Percentiles rank a stretch among this genome's conserved stretches.
phyloP scores from a whole-genome alignment of 805 yeast genomes.

The Pichia scutulata region DNA sequence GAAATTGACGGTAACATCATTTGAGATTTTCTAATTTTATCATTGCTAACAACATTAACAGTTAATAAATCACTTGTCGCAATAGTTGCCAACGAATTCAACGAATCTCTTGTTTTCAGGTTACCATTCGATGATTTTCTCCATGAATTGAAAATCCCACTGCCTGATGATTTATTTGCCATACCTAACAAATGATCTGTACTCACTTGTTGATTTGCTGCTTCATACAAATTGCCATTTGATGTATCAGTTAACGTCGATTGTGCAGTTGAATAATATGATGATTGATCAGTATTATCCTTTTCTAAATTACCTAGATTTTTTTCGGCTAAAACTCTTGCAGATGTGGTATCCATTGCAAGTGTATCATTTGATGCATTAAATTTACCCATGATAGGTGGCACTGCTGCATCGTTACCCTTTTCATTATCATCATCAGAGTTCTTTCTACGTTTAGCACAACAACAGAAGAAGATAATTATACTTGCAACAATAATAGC shows the following conservation, averaged over 20 bases:
- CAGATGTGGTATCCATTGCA: conserved; percentile 3
- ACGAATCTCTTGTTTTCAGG: conserved; percentile 53
- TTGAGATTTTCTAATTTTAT: conserved; percentile 32
- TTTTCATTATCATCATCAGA: conserved; percentile 25
- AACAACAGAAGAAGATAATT: conserved; percentile 49
- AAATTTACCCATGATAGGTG: conserved; percentile 29
- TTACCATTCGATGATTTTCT: conserved; percentile 33
- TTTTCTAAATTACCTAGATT: conserved; percentile 44
- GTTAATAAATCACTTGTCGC: conserved; percentile 78
- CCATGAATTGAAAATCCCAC: conserved; percentile 51
- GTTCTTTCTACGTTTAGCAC: conserved; percentile 35
- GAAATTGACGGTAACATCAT: conserved; percentile 9
- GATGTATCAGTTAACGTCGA: conserved; percentile 45
- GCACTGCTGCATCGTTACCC: conserved; percentile 6
- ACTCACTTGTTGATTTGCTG: conserved; percentile 25
- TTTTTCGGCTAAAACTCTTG: conserved; percentile 37
- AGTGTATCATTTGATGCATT: conserved; percentile 5
- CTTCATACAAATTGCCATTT: conserved; percentile 5
- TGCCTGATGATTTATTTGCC: not conserved
- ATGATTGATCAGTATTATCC: conserved; percentile 20
- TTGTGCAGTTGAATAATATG: conserved; percentile 30
- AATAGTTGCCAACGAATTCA: conserved; percentile 72
- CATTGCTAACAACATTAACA: conserved; percentile 65
- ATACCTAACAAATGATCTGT: conserved; percentile 28
- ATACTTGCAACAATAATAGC: conserved; percentile 41